A percentile compares a stretch with the other conserved stretches of the same genome.
phyloP scores from a whole-genome alignment of 345 rosid genomes.

The Noccaea bulbosa region DNA sequence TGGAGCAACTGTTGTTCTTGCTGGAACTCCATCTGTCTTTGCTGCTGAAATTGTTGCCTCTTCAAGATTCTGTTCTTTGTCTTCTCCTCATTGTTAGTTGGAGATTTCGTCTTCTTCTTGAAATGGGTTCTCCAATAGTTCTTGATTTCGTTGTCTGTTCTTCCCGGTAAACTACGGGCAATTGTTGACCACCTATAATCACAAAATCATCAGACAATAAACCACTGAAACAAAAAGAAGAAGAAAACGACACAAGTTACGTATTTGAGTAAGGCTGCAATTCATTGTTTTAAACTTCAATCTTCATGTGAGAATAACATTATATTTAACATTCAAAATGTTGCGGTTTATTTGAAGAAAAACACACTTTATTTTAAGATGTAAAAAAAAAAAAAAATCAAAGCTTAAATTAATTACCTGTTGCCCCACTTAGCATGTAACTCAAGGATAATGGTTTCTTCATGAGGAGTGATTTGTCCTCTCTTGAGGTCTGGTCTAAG shows the following conservation, averaged over 20 bases:
- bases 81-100: constrained; percentile 54
- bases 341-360: not conserved
- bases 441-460: constrained; percentile 80
- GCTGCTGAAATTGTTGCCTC: constrained; percentile 77
- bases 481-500: constrained; percentile 93
- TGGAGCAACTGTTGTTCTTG: constrained; percentile 58
- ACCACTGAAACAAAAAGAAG: not conserved
- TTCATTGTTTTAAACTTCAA: not conserved
- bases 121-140: constrained; percentile 97
- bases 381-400: not conserved
- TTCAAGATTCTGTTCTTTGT: constrained; percentile 60
- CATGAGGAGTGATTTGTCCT: constrained; percentile 91
- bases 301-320: not conserved
- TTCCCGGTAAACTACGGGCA: constrained; percentile 90
- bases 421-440: constrained; percentile 94
- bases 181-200: constrained; percentile 85
- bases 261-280: constrained; percentile 4
- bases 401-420: constrained; percentile 50
- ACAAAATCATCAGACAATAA: constrained; percentile 7
- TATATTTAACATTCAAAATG: not conserved
- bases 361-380: not conserved
- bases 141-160: constrained; percentile 93
- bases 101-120: constrained; percentile 71
- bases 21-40: constrained; percentile 50
- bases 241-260: not conserved